These are phyloP conservation scores for Neurospora tetraspora DNA, from an alignment of 495 filamentous ascomycete genomes.

Conservation along the genomic window DNA sequence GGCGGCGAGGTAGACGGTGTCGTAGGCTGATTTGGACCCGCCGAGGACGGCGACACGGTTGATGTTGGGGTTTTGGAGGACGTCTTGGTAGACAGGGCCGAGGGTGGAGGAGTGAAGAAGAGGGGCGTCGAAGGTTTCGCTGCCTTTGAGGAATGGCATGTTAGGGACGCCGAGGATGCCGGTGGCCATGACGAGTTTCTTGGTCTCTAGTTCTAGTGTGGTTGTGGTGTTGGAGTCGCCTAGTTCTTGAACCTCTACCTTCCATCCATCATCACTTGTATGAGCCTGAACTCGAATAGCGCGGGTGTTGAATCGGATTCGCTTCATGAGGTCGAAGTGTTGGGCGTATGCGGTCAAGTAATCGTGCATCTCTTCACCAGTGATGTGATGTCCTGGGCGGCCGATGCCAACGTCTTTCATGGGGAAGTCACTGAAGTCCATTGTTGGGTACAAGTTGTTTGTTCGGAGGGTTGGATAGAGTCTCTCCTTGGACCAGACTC, in stretches of 20 bases:
- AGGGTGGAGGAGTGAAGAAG: constrained; percentile 54
- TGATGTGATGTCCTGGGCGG: constrained; percentile 36
- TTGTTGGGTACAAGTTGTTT: constrained; percentile 47
- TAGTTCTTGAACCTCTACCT: not conserved
- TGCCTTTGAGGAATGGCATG: constrained; percentile 34
- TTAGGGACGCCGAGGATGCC: constrained; percentile 57
- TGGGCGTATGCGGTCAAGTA: constrained; percentile 25
- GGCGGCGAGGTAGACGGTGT: constrained; percentile 56
- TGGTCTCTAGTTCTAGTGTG: constrained; percentile 2
- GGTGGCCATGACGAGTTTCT: constrained; percentile 60
- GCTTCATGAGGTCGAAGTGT: constrained; percentile 21
- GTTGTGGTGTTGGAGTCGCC: not conserved
- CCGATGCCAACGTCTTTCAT: constrained; percentile 54
- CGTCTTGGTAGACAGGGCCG: constrained; percentile 8
- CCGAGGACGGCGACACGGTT: constrained; percentile 48
- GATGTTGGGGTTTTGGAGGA: constrained; percentile 13
- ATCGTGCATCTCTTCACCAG: constrained; percentile 23
- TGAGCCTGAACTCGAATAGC: not conserved
- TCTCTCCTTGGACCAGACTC: constrained; percentile 41
- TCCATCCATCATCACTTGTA: constrained; percentile 3
- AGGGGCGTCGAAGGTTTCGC: constrained; percentile 42
- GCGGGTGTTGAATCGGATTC: constrained; percentile 23
- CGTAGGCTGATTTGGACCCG: constrained; percentile 63
- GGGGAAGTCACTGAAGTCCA: constrained; percentile 64
- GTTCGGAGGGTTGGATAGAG: constrained; percentile 52